Evolutionary conservation across 805 yeast genomes (phyloP).

Genomic region (Wickerhamiella australiensis): DNA sequence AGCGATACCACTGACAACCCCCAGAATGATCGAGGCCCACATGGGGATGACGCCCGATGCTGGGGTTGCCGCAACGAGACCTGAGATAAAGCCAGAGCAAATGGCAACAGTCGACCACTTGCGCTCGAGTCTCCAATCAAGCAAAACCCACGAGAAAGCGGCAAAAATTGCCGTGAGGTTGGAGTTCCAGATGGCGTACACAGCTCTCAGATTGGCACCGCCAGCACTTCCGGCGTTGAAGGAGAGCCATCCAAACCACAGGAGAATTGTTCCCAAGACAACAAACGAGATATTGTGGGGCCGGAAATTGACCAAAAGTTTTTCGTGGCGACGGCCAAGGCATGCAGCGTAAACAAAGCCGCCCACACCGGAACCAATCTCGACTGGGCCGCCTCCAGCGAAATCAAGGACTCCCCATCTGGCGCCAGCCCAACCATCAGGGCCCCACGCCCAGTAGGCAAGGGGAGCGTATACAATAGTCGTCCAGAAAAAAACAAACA

Average conservation of each 20-base stretch:
- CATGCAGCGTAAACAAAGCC: conserved; percentile 52
- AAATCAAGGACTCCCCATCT: conserved; percentile 88
- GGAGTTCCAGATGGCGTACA: conserved; percentile 84
- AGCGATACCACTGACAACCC: conserved; percentile 63
- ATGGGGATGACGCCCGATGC: conserved; percentile 81
- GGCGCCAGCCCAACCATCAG: conserved; percentile 79
- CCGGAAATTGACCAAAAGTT: conserved; percentile 68
- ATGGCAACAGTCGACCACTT: conserved; percentile 93
- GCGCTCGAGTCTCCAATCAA: conserved; percentile 76
- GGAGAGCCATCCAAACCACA: conserved; percentile 95
- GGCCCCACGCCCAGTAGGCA: conserved; percentile 92
- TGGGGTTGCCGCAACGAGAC: conserved; percentile 95
- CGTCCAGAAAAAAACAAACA: conserved; percentile 77
- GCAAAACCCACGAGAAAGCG: conserved; percentile 80
- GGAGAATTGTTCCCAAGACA: conserved; percentile 71
- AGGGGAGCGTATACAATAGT: conserved; percentile 88
- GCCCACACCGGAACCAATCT: conserved; percentile 79
- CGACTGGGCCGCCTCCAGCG: conserved; percentile 98
- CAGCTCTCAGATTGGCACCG: conserved; percentile 70
- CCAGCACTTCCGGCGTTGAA: conserved; percentile 87
- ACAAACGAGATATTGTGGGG: conserved; percentile 92
- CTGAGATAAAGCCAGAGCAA: conserved; percentile 92
- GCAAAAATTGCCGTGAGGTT: conserved; percentile 83
- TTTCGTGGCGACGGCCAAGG: conserved; percentile 61
- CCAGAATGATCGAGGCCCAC: conserved; percentile 82